Base-by-base conservation (phyloP, 441 rosid species). In the Euphorbia celastroides region DNA sequence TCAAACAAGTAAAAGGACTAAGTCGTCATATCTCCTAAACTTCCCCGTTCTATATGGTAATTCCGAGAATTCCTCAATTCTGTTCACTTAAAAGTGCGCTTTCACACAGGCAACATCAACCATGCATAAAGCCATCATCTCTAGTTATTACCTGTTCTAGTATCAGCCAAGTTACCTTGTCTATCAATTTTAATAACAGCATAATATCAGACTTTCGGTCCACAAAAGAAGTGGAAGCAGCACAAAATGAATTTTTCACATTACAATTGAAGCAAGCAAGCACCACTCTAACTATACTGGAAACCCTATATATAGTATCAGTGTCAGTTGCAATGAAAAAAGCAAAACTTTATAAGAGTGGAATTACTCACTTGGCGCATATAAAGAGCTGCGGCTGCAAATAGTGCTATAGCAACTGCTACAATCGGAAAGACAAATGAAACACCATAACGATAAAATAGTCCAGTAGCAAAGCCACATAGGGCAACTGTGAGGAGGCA, bases 401-500 rank as follows among this genome's bases (percentile, higher is more conserved):
- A 66, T 67, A 82, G 64, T 65, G 88, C 96, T 65, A 80, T 57
- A 66, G 80, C 73, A 70, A 70, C 81, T 16, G 86, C 79, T 57
- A 84, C 64, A 12, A 83, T 62, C 62, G 80, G 75, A 79, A 81
- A 77, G 64, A 86, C 51, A 65, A 76, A 54, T 46, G 96, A 80
- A 75, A 82, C 87, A 68, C 70, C 68, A 57, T 75, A 75, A 62
- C 97, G 96, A 74, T 85, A 93, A 70, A 58, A 69, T 48, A 81
- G 60, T 55, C 99, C 99, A 62, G 88, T 79, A 65, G 72, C 62
- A 64, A 91, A 93, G 73, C 97, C 97, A 78, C 95, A 81, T 72
- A 74, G 77, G 64, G 90, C 97, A 66, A 91, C 85, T 67, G 77
- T 19, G 61, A 82, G n/a, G 59, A 92, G 90, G 86, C 86, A 86